A percentile compares a stretch with the other conserved stretches of the same genome.
Conservation (phyloP, 805 yeast species). For the Wickerhamomyces chambardii region DNA sequence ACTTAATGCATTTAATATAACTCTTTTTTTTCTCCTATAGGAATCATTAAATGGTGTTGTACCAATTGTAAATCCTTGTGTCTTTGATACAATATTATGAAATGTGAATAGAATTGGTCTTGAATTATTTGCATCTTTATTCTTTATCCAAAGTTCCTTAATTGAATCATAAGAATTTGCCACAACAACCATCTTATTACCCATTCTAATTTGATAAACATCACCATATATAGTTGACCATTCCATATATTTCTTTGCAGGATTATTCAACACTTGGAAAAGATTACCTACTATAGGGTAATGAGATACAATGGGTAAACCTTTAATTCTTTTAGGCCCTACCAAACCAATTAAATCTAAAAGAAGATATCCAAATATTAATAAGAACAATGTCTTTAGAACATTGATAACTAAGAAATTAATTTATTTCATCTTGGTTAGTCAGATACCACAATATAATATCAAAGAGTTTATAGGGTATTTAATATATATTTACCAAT, state of each 20-base stretch:
- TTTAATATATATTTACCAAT: no score
- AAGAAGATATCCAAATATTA: no score
- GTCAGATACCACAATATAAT: no score
- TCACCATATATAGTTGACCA: conserved; percentile 37
- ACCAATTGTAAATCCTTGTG: conserved; percentile 54
- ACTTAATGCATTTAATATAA: conserved; percentile 34
- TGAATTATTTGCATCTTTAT: conserved; percentile 48
- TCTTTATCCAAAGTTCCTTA: conserved; percentile 39
- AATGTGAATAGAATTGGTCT: conserved; percentile 62
- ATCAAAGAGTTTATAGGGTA: no score
- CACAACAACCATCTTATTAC: conserved; percentile 45
- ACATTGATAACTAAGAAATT: no score
- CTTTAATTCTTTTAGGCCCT: conserved; percentile 23
- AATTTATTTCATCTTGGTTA: no score
- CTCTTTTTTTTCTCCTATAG: conserved; percentile 37
- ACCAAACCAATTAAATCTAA: conserved; percentile 14
- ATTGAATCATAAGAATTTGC: conserved; percentile 59
- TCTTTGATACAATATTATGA: conserved; percentile 48
- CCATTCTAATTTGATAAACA: conserved; percentile 58
- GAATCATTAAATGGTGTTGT: conserved; percentile 50
- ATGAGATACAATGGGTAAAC: conserved; percentile 34
- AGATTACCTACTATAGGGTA: conserved; percentile 45
- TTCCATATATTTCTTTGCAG: conserved; percentile 35
- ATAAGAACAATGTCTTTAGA: no score
- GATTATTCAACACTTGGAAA: conserved; percentile 34